Base-by-base conservation (phyloP, 1,284 basidiomycete species). In the Cryptococcus hybrid region DNA sequence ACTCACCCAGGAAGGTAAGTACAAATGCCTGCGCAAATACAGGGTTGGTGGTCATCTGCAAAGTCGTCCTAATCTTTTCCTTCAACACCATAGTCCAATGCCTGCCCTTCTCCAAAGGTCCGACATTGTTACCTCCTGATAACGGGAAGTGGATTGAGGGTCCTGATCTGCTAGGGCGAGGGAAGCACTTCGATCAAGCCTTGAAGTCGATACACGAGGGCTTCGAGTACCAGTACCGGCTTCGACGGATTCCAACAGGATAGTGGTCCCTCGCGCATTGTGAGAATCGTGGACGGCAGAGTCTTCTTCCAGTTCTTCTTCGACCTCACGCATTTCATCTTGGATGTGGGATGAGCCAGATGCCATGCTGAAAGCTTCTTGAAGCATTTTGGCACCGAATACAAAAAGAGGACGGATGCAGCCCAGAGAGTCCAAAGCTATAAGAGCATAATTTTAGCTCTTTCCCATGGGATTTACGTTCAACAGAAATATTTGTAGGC, bases 1-100 rank as follows among this genome's bases (percentile, higher is more conserved):
- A 99, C 78, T 99, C 95, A 24, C 94, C 96, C 9, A 99, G 82
- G 78, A 99, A 99, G 0, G 95, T 98, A 56, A 99, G 82, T 42
- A 95, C 80, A 67, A 99, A 99, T 0, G 92, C 87, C 77, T 99
- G 94, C 2, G 95, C 92, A 68, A 97, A 97, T 1, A 96, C 90
- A 0, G 95, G 96, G 0, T 88, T 91, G 15, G 97, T 82, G 64
- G 94, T 80, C 34, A 96, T 80, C 66, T 87, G 87, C 74, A 86
- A 87, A 64, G 92, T 86, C 70, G 93, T 94, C 64, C 90, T 83
- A 3, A 85, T 80, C 4, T 91, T 88, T 42, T 94, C 89, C 48
- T 69, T 75, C 35, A 80, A 15, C 4, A 57, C 50, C 50, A 53
- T 57, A 34, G 54, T 45, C 64, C 64, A 68, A 30, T 63, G 47